Base-by-base conservation (phyloP, 495 filamentous ascomycete genomes). In the Xylaria palmicola region DNA sequence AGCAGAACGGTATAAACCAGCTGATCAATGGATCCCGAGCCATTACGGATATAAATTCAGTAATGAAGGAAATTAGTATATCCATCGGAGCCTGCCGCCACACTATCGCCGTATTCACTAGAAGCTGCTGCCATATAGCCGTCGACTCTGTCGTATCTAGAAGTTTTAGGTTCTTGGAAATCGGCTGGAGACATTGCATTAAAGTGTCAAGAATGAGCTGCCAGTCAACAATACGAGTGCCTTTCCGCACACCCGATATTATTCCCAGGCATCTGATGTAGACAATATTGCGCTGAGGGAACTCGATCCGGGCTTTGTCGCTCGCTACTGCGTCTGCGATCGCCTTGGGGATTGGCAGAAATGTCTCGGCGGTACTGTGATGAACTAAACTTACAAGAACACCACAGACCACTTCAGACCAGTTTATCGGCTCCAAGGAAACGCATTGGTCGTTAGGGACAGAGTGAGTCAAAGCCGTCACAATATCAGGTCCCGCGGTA, bases 1-100 rank as follows among this genome's bases (percentile, higher is more conserved):
- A 86, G 70, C 90, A 97, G 68, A 97, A 97, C 5, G 85, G 79
- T 47, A 97, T 77, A 72, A 98, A 98, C 75, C 85, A 83, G 52
- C 70, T 70, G 60, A 86, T 83, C 52, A 90, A 79, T 2, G 75
- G 79, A 19, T 86, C 85, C 47, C 78, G 82, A 6, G 85, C 85
- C 59, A 93, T 77, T n/a, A 75, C 70, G 36, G 85, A 80, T 76
- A 87, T 85, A 39, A 90, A 76, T 6, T 81, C 62, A 20, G 84
- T 83, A 36, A 91, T 74, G 36, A 77, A 81, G 8, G 91, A 85
- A 43, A 97, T 83, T 51, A 92, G 76, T 15, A 85, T 82, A 65
- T 96, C 90, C 70, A 96, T 85, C 24, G 93, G 88, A n/a, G 91
- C 85, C 48, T 84, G 79, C 68, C 89, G 85, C 59, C 96, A 79